Evolutionary conservation across 441 rosid genomes (phyloP).

Genomic region (Euphorbia schlechtendalii): DNA sequence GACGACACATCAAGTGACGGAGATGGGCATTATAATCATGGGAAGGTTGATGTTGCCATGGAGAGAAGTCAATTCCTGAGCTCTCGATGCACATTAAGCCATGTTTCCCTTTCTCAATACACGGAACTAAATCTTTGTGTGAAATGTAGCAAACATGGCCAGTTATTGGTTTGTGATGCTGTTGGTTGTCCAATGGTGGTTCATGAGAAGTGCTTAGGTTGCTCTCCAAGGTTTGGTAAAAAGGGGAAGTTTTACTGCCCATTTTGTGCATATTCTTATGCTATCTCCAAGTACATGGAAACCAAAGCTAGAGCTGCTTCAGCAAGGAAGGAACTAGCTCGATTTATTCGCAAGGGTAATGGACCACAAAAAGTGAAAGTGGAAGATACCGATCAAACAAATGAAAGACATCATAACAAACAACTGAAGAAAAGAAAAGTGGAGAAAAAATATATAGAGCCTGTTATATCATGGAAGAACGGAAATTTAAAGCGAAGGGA

Average conservation of each 20-base stretch:
- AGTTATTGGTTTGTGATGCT: slow-evolving; percentile 36
- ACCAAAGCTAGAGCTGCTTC: slow-evolving; percentile 30
- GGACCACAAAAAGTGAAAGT: too few relatives aligned
- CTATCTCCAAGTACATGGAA: slow-evolving; percentile 38
- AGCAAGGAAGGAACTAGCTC: slow-evolving; percentile 35
- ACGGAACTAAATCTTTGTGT: slow-evolving; percentile 41
- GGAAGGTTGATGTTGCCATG: slow-evolving; percentile 25
- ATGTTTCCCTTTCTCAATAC: slow-evolving; percentile 23
- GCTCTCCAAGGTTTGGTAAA: slow-evolving; percentile 29
- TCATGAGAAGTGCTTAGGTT: slow-evolving; percentile 48
- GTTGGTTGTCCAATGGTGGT: slow-evolving; percentile 39
- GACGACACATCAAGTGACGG: slow-evolving; percentile 29
- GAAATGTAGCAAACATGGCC: slow-evolving; percentile 44
- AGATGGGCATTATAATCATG: slow-evolving; percentile 20
- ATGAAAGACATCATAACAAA: slow-evolving; percentile 11
- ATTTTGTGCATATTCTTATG: slow-evolving; percentile 45
- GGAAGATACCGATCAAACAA: too few relatives aligned
- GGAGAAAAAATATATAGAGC: slow-evolving; percentile 16
- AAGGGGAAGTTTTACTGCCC: slow-evolving; percentile 44
- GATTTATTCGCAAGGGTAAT: slow-evolving; percentile 22
- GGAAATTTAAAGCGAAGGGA: slow-evolving; percentile 16
- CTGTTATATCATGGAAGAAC: slow-evolving; percentile 18
- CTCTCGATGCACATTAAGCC: slow-evolving; percentile 24
- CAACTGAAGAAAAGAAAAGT: slow-evolving; percentile 13
- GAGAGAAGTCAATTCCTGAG: slow-evolving; percentile 35